Evolutionary conservation across 2,329 filamentous ascomycete genomes (phyloP), one percentile per base, ranked within the genome.

Genomic region (Teratosphaeriaceae sp.): DNA sequence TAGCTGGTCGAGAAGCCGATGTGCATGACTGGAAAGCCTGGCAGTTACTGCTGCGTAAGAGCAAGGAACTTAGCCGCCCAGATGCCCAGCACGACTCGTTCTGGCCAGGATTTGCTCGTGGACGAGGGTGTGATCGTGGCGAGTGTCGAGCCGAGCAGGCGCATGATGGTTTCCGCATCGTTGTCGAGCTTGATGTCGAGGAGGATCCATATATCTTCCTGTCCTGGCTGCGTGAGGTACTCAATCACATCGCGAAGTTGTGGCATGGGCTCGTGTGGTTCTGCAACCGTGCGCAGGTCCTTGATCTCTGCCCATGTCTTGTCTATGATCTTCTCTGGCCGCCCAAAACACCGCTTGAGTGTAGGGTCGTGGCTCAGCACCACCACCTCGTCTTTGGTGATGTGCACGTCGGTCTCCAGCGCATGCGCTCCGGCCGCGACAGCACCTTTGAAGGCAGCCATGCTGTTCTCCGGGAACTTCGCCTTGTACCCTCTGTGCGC

Each of bases 151-250:
- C 79, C 78, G 23, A 90, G 81, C 36, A 80, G 70, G 26, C 74
- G 65, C 62, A 96, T 80, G n/a, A 96, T 72, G 31, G 79, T 72
- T 13, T 81, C 74, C 0, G 84, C 68, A 49, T 85, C 70, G 58
- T 89, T 84, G 55, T 88, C 80, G 20, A 79, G 73, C 80, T 96
- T 97, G 62, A 97, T 86, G 62, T 97, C 90, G 2, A 97, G 70
- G 47, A 96, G 65, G 5, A 92, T 56, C 89, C 89, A 95, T 8
- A 89, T 71, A 33, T 82, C 63, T 55, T 85, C 78, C 29, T 76
- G 62, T 1, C 73, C 82, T 0, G 81, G 81, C 51, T 76, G 69
- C 0, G 76, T 71, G 40, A 97, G 63, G 58, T 83, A 90, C 45
- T 78, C 72, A 7, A 96, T 69, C 41, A 96, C 67, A 56, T 96